phyloP scores from a whole-genome alignment of 2,329 filamentous ascomycete genomes.

The Aspergillus pseudoviridinutans region DNA sequence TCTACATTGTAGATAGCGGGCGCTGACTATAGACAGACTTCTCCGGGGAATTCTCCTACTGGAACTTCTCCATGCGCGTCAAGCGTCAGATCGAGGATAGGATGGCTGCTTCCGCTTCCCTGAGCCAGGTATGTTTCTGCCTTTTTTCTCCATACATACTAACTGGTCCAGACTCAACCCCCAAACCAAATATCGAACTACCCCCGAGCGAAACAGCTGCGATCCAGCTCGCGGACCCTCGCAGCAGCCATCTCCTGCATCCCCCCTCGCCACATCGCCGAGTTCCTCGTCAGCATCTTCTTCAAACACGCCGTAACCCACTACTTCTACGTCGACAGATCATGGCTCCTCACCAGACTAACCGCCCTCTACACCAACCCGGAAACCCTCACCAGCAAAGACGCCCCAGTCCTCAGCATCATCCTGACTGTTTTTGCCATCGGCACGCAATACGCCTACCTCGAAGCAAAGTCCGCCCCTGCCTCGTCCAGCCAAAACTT shows the following conservation, averaged over 20 bases:
- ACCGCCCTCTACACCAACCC: slow-evolving; percentile 42
- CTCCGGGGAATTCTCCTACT: slow-evolving; percentile 52
- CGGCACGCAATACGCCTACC: slow-evolving; percentile 50
- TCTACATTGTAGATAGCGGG: neutral
- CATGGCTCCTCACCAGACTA: slow-evolving; percentile 43
- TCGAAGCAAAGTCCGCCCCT: slow-evolving; percentile 31
- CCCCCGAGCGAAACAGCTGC: slow-evolving; percentile 46
- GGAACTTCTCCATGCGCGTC: slow-evolving; percentile 52
- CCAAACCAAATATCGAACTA: slow-evolving; percentile 31
- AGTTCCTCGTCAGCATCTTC: slow-evolving; percentile 47
- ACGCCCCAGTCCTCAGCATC: slow-evolving; percentile 44
- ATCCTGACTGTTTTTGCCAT: slow-evolving; percentile 49
- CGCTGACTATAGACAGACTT: slow-evolving; percentile 36
- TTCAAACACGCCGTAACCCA: slow-evolving; percentile 49
- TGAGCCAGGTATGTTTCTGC: neutral
- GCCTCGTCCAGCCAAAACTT: neutral
- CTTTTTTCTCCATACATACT: neutral
- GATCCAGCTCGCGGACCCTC: slow-evolving; percentile 37
- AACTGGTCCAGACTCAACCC: slow-evolving; percentile 20
- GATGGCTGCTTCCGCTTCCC: slow-evolving; percentile 9
- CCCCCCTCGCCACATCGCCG: slow-evolving; percentile 46
- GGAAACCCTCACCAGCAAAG: slow-evolving; percentile 31
- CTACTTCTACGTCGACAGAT: slow-evolving; percentile 47
- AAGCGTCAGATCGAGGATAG: slow-evolving; percentile 48
- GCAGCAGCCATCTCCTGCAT: slow-evolving; percentile 38